phyloP scores from a whole-genome alignment of 169 alveolate genomes.

The Eimeria falciformis region DNA sequence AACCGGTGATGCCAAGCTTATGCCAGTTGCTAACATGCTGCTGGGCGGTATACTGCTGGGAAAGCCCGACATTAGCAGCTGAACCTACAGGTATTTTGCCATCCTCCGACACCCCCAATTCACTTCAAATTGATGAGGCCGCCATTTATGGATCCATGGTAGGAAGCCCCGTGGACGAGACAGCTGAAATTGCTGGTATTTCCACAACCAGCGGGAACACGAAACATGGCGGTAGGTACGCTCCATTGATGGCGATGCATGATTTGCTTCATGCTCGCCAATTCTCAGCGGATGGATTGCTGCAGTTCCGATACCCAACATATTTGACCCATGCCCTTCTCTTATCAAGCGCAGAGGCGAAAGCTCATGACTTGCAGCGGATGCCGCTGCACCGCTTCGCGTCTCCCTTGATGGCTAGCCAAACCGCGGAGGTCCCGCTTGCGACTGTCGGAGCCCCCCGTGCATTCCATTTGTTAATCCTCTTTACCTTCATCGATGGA shows the following conservation, averaged over 20 bases:
- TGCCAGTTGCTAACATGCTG: slow-evolving; percentile 3
- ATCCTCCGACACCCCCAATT: background rate
- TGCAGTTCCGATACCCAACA: slow-evolving; percentile 4
- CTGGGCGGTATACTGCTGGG: background rate
- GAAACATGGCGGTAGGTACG: slow-evolving; percentile 6
- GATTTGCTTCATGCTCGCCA: slow-evolving; percentile 51
- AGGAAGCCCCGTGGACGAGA: background rate
- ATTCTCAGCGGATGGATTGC: slow-evolving; percentile 37
- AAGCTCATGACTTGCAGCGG: slow-evolving; percentile 40
- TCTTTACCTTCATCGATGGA: slow-evolving; percentile 36
- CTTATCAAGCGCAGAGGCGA: slow-evolving; percentile 44
- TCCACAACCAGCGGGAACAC: background rate
- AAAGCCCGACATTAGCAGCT: background rate
- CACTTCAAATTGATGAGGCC: background rate
- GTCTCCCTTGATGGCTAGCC: slow-evolving; percentile 42
- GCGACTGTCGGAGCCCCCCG: slow-evolving; percentile 59
- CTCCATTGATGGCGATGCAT: slow-evolving; percentile 11
- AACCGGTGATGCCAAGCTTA: no score
- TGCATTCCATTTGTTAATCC: slow-evolving; percentile 52
- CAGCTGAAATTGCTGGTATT: background rate
- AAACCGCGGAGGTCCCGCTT: slow-evolving; percentile 43
- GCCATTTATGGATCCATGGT: background rate
- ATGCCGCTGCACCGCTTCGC: slow-evolving; percentile 68
- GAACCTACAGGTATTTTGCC: slow-evolving; percentile 15
- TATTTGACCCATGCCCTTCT: slow-evolving; percentile 55